phyloP scores from a whole-genome alignment of 2,329 filamentous ascomycete species.

The Knoxdaviesia proteae region DNA sequence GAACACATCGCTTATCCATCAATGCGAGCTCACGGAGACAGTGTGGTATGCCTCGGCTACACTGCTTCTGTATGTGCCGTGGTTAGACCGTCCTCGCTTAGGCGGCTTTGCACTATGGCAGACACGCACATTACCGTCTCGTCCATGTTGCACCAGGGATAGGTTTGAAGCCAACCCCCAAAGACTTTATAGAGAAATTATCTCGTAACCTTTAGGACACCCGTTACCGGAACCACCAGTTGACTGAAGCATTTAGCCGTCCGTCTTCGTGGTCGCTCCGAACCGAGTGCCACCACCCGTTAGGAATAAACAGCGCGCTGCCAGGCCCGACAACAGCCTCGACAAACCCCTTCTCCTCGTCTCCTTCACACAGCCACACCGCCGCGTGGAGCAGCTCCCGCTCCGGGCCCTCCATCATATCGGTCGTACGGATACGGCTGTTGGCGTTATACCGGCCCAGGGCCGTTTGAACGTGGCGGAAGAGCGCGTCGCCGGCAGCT shows the following conservation, averaged over 20 bases:
- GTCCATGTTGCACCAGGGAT: no score
- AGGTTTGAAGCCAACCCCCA: no score
- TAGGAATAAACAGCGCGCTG: slow-evolving; percentile 19
- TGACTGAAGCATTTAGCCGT: slow-evolving; percentile 19
- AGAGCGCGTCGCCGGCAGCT: slow-evolving; percentile 39
- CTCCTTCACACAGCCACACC: slow-evolving; percentile 38
- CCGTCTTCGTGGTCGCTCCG: slow-evolving; percentile 16
- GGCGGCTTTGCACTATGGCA: no score
- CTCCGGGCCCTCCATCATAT: slow-evolving; percentile 81
- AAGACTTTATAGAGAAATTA: no score
- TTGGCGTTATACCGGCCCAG: slow-evolving; percentile 16
- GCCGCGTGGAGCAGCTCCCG: slow-evolving; percentile 41
- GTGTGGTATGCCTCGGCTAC: no score
- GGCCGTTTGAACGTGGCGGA: slow-evolving; percentile 25
- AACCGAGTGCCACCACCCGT: slow-evolving; percentile 26
- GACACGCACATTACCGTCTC: no score
- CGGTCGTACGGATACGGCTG: slow-evolving; percentile 45
- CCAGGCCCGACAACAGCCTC: slow-evolving; percentile 38
- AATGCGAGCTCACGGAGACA: no score
- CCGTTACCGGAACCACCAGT: slow-evolving; percentile 23
- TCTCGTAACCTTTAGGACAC: no score
- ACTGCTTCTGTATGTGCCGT: no score
- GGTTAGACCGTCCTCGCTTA: no score
- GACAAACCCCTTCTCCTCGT: slow-evolving; percentile 13
- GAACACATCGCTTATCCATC: no score